Conservation (phyloP, 2,329 filamentous ascomycete species). For the Aspergillus floridensis region DNA sequence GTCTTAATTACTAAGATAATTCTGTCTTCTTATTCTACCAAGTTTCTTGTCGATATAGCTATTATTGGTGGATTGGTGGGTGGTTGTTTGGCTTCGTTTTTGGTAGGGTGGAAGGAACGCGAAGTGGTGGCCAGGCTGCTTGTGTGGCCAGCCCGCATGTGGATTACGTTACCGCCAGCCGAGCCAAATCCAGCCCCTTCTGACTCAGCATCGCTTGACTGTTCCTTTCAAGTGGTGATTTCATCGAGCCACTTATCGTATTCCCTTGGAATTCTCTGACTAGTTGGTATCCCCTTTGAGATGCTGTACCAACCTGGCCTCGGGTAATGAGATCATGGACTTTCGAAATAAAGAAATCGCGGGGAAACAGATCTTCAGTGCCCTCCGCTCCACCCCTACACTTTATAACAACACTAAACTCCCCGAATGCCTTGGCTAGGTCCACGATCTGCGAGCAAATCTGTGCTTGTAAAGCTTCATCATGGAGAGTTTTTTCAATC, state of each 20-base stretch:
- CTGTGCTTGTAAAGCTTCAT: not conserved
- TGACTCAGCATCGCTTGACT: not conserved
- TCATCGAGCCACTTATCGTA: not conserved
- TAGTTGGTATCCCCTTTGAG: not conserved
- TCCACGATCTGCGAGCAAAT: too few species aligned
- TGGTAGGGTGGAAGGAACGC: too few species aligned
- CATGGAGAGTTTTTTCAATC: not conserved
- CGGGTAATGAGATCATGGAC: not conserved
- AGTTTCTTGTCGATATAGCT: too few species aligned
- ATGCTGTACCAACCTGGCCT: not conserved
- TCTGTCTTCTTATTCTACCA: too few species aligned
- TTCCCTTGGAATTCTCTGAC: not conserved
- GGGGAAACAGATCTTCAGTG: not conserved
- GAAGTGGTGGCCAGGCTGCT: too few species aligned
- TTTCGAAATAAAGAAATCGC: not conserved
- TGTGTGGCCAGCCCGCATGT: too few species aligned
- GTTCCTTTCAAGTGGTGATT: not conserved
- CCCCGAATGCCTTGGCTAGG: too few species aligned
- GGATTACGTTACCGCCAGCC: not conserved
- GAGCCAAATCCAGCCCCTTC: not conserved
- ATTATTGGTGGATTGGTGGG: too few species aligned
- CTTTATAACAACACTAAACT: not conserved
- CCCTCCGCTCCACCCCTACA: not conserved
- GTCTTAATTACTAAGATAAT: too few species aligned
- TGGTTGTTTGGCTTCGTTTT: too few species aligned